Evolutionary conservation across 306 rosid genomes (phyloP), one percentile per base, ranked within the genome.

Genomic region (Sindora glabra): DNA sequence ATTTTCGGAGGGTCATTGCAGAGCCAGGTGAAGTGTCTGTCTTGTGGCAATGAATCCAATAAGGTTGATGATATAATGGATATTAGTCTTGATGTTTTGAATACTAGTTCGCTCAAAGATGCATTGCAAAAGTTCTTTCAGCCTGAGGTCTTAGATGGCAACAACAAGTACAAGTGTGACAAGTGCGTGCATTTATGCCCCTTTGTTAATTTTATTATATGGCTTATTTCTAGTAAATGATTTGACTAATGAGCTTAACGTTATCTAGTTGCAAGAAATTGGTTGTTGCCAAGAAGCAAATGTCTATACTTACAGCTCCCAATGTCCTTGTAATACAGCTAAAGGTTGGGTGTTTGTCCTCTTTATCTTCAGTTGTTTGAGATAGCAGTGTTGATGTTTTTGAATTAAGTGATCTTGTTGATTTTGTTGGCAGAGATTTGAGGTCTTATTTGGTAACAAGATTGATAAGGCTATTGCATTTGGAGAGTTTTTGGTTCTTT

Each of bases 61-160:
- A 94, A 94, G 86, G 86, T 89, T 70, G 99, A 94, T 61, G 99
- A 94, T 81, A 89, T 94, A 51, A 94, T 89, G 99, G 99, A 94
- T 73, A 82, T 94, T 69, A 94, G 97, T 83, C 94, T 94, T 68
- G 99, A 94, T 82, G 84, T 94, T 80, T 73, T 86, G 77, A 94
- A 80, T 86, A 82, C 91, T 72, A 84, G 71, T 76, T 94, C 99
- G 56, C 86, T 94, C 63, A 82, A 62, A 77, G 99, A 86, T 11
- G 89, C 94, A 2, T 70, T 94, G 82, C 95, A 71, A 59, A 89
- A 74, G 74, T 94, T 94, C 68, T 94, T 94, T 62, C 95, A 84
- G 85, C 78, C 96, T 5, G 99, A 94, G 81, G 68, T 80, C 71
- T 77, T 94, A 77, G 95, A 94, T 80, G 99, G 95, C 29, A 85